Base-by-base conservation (phyloP, 306 rosid species). In the Argentina anserina region DNA sequence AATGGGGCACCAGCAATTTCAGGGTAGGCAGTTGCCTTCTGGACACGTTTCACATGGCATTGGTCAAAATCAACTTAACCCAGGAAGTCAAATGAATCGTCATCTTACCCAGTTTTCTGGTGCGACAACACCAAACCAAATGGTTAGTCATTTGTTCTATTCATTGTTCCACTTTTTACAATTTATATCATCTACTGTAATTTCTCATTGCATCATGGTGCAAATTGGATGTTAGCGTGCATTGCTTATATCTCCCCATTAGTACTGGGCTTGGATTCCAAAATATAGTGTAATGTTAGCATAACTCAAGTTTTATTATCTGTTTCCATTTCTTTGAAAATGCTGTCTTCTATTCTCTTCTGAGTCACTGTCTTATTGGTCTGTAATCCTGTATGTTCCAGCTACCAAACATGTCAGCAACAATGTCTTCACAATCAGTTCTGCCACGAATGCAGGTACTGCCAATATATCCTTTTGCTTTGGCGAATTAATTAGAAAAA, bases 21-120 rank as follows among this genome's bases (percentile, higher is more conserved):
- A 90, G 90, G 86, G 90, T 73, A 84, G 98, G 84, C 98, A 93
- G 80, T 82, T 93, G 79, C 46, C 94, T 60, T 82, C 98, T 28
- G 97, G 89, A 56, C 98, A 89, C 66, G 86, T 89, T 76, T 93
- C 89, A 73, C 98, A 93, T 78, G 81, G 90, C 77, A 86, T 93
- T 77, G 88, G 90, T 85, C 98, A 93, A 81, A 82, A 83, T 81
- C 98, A 90, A 82, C 92, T 91, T 72, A 90, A 82, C 79, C 98
- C 88, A 83, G 98, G 98, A 87, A 93, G 84, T 81, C 97, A 90
- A 78, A 83, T 93, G 76, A 89, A 83, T 80, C 97, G 98, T 41
- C 85, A 84, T 11, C 75, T 91, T 71, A 70, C 83, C 79, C 97
- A 91, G 86, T 91, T 93, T 84, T 79, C 98, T 71, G n/a, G n/a